These are phyloP conservation scores for Lactarius vividus DNA, from an alignment of 768 basidiomycete species.

Conservation along the genomic window DNA sequence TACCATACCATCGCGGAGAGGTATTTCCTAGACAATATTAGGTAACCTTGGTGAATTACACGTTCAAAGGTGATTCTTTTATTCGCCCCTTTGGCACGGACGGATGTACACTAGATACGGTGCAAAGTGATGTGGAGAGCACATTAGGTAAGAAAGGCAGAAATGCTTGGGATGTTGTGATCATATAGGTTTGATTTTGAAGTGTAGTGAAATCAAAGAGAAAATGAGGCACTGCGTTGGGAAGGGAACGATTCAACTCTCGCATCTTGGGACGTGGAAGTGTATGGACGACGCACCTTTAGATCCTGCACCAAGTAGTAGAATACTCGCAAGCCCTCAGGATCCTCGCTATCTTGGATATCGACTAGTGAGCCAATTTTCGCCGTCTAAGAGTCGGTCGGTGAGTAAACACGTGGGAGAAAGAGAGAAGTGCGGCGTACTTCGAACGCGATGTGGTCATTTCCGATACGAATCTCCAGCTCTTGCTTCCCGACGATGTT, in stretches of 20 bases:
- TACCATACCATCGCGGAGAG: not conserved
- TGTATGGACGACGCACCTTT: conserved; percentile 53
- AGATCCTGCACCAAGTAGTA: conserved; percentile 99
- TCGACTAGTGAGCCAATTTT: conserved; percentile 98
- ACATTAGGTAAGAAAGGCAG: conserved; percentile 8
- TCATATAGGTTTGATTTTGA: conserved; percentile 99
- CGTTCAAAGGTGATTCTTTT: not conserved
- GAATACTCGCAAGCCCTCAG: conserved; percentile 95
- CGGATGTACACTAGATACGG: conserved; percentile 10
- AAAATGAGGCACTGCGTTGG: conserved; percentile 85
- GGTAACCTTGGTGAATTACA: not conserved
- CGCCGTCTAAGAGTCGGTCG: conserved; percentile 65
- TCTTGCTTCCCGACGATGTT: conserved; percentile 99
- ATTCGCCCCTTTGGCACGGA: not conserved
- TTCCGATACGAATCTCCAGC: conserved; percentile 90
- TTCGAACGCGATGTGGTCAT: conserved; percentile 96
- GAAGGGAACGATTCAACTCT: not conserved
- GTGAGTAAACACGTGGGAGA: not conserved
- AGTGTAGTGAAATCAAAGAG: conserved; percentile 96
- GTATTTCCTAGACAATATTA: not conserved
- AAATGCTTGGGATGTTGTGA: not conserved
- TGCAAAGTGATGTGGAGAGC: not conserved
- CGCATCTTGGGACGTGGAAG: not conserved
- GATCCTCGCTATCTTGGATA: conserved; percentile 95
- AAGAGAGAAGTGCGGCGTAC: conserved; percentile 41